A percentile compares a stretch with the other conserved stretches of the same genome.
Evolutionary conservation across 2,329 filamentous ascomycete genomes (phyloP).

Genomic region (Cryphonectria nitschkei): DNA sequence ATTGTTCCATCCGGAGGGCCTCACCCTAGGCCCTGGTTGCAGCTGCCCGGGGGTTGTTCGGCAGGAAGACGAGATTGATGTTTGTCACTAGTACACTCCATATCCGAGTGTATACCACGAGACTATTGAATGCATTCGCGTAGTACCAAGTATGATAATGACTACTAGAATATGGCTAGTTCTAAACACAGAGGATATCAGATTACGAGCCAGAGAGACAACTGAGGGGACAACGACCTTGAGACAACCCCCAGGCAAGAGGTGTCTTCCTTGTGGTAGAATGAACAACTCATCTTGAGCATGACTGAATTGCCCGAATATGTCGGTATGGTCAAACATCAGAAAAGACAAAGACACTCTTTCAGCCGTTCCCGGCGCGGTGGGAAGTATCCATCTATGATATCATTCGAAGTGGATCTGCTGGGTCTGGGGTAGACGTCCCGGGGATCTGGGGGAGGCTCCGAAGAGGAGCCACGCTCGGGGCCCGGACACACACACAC

Average conservation of each 20-base stretch:
- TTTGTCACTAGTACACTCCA: not conserved
- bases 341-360: not conserved
- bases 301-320: not conserved
- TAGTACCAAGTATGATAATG: too few relatives aligned
- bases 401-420: slow-evolving; percentile 20
- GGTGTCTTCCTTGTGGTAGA: not conserved
- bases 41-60: not conserved
- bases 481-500: not conserved
- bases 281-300: not conserved
- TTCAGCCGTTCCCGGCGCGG: not conserved
- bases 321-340: not conserved
- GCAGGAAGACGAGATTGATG: not conserved
- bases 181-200: not conserved
- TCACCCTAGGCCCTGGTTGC: not conserved
- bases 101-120: not conserved
- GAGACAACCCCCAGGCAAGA: not conserved
- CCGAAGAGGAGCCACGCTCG: slow-evolving; percentile 9
- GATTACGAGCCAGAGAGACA: not conserved
- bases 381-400: slow-evolving; percentile 11
- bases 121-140: not conserved
- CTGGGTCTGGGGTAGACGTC: slow-evolving; percentile 13
- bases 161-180: not conserved
- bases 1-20: not conserved
- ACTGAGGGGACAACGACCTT: not conserved
- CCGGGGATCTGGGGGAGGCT: slow-evolving; percentile 17